A percentile compares a stretch with the other conserved stretches of the same genome.
phyloP scores from a whole-genome alignment of 371 early-diverging fungal genomes.

The Batrachochytrium dendrobatidis region DNA sequence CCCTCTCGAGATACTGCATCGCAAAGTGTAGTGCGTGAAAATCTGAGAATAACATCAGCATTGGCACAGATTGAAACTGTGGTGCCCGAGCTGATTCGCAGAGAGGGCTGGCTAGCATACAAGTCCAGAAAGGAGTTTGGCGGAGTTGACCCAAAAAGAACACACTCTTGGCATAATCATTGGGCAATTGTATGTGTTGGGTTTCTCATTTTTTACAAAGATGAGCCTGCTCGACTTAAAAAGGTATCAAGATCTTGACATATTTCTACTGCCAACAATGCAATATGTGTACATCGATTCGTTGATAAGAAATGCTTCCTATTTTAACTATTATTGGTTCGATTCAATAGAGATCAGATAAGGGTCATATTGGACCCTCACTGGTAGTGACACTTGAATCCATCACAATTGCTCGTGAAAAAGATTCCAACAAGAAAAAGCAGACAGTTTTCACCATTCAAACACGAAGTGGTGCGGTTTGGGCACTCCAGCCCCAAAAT shows the following conservation, averaged over 20 bases:
- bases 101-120: slow-evolving; percentile 31
- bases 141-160: slow-evolving; percentile 17
- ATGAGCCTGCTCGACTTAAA: slow-evolving; percentile 21
- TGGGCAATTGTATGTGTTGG: slow-evolving; percentile 39
- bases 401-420: slow-evolving; percentile 19
- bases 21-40: no score
- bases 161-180: slow-evolving; percentile 30
- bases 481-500: slow-evolving; percentile 25
- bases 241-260: slow-evolving; percentile 10
- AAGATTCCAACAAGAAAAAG: slow-evolving; percentile 32
- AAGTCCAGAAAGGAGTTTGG: slow-evolving; percentile 28
- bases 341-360: slow-evolving; percentile 14
- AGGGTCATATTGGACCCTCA: slow-evolving; percentile 10
- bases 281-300: no score
- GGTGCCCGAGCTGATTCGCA: slow-evolving; percentile 36
- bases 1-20: no score
- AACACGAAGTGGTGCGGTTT: slow-evolving; percentile 17
- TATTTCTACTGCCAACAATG: not conserved
- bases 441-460: slow-evolving; percentile 18
- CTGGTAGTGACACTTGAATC: slow-evolving; percentile 27
- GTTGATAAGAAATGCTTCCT: no score
- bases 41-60: no score
- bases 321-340: no score
- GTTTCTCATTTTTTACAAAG: slow-evolving; percentile 38
- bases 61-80: slow-evolving; percentile 27